Base-by-base conservation (phyloP, 192 early-diverging fungal genomes). In the Coemansia sp. region DNA sequence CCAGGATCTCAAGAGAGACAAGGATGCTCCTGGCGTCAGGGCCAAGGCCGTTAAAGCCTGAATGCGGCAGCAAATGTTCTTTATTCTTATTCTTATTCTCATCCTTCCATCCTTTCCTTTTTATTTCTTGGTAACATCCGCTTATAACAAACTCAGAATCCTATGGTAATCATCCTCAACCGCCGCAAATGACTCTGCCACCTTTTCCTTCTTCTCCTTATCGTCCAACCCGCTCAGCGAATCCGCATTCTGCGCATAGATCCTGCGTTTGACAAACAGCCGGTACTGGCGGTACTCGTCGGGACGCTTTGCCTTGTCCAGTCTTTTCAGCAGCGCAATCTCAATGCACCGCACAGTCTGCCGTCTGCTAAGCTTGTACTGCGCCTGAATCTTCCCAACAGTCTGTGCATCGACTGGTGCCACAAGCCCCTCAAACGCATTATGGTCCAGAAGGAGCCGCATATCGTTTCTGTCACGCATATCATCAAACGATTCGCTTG, bases 401-500 rank as follows among this genome's bases (percentile, higher is more conserved):
- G 66, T 65, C n/a, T 78, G 74, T 0, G 65, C 51, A 9, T 68
- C 62, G 5, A 98, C 85, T 7, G 92, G 91, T 8, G 86, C 81
- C 32, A 73, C 52, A 7, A 95, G 56, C 7, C 84, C 83, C 26
- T 86, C 85, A 54, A 93, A 90, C 4, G 83, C 87, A 6, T 80
- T 74, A 9, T 84, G 74, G 1, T 84, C 63, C 8, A 87, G 64
- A 49, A 98, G 78, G 22, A 77, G 76, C 32, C 82, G 76, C 75
- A 95, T 75, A 71, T 97, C 96, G 70, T 89, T 89, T 66, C 87
- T 86, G 62, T 98, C 96, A 5, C 96, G 87, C 74, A 98, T 73
- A 65, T 92, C 91, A 58, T 84, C 84, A 70, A 97, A 98, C 0
- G 83, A 87, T 59, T 97, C 94, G 70, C 93, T 96, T 6, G 95